phyloP scores from a whole-genome alignment of 2,329 filamentous ascomycete genomes.

The Colletotrichum australisinense region DNA sequence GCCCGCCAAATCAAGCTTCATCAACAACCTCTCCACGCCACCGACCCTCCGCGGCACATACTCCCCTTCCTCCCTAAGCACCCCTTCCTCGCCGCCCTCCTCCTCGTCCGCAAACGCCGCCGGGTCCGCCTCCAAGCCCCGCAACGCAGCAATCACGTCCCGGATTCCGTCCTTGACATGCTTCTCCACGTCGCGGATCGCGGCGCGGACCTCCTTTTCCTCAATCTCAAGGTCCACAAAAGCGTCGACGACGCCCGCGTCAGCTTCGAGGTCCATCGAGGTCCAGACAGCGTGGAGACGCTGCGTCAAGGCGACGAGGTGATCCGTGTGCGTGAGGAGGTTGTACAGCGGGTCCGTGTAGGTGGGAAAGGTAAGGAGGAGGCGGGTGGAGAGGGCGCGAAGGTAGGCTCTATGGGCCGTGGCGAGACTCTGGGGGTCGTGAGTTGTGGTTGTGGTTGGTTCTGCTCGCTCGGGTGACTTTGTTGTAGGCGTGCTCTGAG shows the following conservation, averaged over 20 bases:
- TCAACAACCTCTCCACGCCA: constrained; percentile 85
- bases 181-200: constrained; percentile 72
- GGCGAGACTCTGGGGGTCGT: constrained; percentile 88
- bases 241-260: constrained; percentile 83
- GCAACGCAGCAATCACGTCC: constrained; percentile 69
- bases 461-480: constrained; percentile 36
- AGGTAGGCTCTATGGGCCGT: constrained; percentile 85
- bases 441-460: constrained; percentile 53
- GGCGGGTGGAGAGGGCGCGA: constrained; percentile 70
- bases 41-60: constrained; percentile 81
- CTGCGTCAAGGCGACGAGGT: constrained; percentile 80
- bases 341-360: constrained; percentile 76
- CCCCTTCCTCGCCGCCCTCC: constrained; percentile 41
- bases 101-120: constrained; percentile 59
- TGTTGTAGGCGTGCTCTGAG: constrained; percentile 37
- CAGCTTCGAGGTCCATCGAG: constrained; percentile 82
- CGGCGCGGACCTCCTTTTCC: constrained; percentile 73
- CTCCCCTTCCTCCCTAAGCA: constrained; percentile 54
- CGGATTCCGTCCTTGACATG: constrained; percentile 76
- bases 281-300: constrained; percentile 82
- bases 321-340: constrained; percentile 81
- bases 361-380: constrained; percentile 72
- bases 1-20: constrained; percentile 85
- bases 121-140: constrained; percentile 56
- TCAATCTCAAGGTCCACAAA: constrained; percentile 79